Evolutionary conservation across 768 basidiomycete species (phyloP), one percentile per base, ranked within the genome.

Genomic region (Tylopilus rubrobrunneus): DNA sequence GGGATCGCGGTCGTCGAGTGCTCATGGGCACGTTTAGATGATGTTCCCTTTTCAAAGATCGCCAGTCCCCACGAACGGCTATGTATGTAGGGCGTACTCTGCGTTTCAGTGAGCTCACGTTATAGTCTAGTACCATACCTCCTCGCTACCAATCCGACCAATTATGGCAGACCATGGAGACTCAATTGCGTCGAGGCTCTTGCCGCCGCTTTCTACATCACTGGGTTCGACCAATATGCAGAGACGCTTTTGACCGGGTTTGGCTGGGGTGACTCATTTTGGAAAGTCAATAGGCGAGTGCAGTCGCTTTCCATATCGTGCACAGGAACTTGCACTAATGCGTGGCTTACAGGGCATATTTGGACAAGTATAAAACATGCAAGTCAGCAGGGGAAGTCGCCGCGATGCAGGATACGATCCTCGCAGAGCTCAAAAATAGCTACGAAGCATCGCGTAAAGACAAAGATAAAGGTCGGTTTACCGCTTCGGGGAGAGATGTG

Each of bases 1-100:
- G 97, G 97, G 0, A 72, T 98, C 6, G 97, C 96, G 1, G 97
- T 99, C n/a, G 92, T 99, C 2, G 97, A 99, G 67, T 98, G 96
- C 68, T 96, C 92, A 4, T 99, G 97, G 97, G 96, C 97, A 1
- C 82, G 94, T 21, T 71, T 98, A 8, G 92, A 92, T 44, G 97
- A 98, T 52, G 86, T 99, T 8, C 97, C 97, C 1, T 99, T 97
- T 66, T 75, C 78, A 48, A 98, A 98, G 73, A 96, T 98, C 57
- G 80, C 88, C 6, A 92, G 91, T 59, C 93, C 96, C 1, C 81
- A 98, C 61, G 97, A 99, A 75, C 80, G 97, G 9, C 67, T 98
- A 42, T 65, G 95, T 97, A 62, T 56, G 92, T 80, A 0, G 10
- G 41, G 52, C 21, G 12, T 47, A 12, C 14, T 45, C 40, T 4